A percentile compares a stretch with the other conserved stretches of the same genome.
phyloP scores from a whole-genome alignment of 257 asterid species.

The Rehmannia glutinosa region DNA sequence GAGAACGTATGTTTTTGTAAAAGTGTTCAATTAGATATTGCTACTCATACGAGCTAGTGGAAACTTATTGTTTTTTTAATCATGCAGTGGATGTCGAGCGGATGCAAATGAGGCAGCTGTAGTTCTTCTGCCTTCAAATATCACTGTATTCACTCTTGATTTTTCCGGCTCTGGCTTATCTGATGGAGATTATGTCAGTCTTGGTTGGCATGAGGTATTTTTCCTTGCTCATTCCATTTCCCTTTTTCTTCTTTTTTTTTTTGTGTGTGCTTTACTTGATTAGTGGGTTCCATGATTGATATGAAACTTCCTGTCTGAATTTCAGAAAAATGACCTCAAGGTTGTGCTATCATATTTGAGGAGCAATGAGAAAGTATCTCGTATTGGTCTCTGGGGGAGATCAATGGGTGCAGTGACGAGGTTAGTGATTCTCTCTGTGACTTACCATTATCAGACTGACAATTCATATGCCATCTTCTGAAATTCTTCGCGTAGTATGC shows the following conservation, averaged over 20 bases:
- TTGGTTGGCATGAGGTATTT: slow-evolving; percentile 96
- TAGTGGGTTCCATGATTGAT: not conserved
- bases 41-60: not conserved
- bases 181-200: slow-evolving; percentile 90
- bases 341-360: slow-evolving; percentile 83
- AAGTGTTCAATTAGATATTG: not conserved
- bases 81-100: slow-evolving; percentile 93
- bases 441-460: not conserved
- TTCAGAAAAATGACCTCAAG: slow-evolving; percentile 90
- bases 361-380: slow-evolving; percentile 64
- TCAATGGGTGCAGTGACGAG: slow-evolving; percentile 99
- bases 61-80: slow-evolving; percentile 8
- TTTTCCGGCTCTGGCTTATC: slow-evolving; percentile 97
- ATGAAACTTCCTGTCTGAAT: slow-evolving; percentile 15
- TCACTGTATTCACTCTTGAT: slow-evolving; percentile 90
- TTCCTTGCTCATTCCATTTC: slow-evolving; percentile 18
- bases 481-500: slow-evolving; percentile 8
- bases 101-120: slow-evolving; percentile 98
- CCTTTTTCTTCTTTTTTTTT: not conserved
- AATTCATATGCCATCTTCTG: not conserved
- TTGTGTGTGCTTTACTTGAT: slow-evolving; percentile 6
- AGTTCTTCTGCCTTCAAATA: slow-evolving; percentile 88
- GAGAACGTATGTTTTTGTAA: not conserved
- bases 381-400: slow-evolving; percentile 98
- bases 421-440: slow-evolving; percentile 34